Evolutionary conservation across 2,329 filamentous ascomycete species (phyloP).

Genomic region (Verticillium isaacii): DNA sequence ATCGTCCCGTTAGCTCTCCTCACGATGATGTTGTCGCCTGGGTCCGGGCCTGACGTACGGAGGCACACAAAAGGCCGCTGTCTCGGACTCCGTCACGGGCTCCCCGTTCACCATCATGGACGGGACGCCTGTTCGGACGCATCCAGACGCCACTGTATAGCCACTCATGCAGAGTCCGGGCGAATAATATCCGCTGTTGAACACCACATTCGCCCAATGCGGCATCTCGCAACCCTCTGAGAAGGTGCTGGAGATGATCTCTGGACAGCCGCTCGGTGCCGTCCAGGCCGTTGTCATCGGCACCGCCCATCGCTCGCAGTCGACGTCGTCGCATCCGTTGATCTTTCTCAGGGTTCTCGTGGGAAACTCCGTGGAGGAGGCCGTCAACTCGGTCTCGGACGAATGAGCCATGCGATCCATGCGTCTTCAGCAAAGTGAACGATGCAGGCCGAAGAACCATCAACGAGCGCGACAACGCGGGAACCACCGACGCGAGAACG

Average conservation of each 20-base stretch:
- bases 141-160: background rate
- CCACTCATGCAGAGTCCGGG: background rate
- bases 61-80: background rate
- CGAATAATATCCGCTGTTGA: slow-evolving; percentile 1
- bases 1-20: background rate
- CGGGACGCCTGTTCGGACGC: background rate
- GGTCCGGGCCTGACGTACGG: background rate
- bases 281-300: background rate
- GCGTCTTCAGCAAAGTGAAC: no score
- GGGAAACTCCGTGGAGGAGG: no score
- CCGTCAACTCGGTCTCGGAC: no score
- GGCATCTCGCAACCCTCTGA: background rate
- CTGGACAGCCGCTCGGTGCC: background rate
- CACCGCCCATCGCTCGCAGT: background rate
- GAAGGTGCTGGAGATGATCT: background rate
- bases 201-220: background rate
- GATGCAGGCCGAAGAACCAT: no score
- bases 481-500: no score
- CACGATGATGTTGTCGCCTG: background rate
- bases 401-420: no score
- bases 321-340: background rate
- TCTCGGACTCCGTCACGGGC: background rate
- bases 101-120: background rate
- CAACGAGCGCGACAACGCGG: no score
- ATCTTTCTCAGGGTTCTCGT: no score